Percentiles rank a stretch among this genome's conserved stretches.
phyloP scores from a whole-genome alignment of 768 basidiomycete genomes.

The Lyophyllum shimeji region DNA sequence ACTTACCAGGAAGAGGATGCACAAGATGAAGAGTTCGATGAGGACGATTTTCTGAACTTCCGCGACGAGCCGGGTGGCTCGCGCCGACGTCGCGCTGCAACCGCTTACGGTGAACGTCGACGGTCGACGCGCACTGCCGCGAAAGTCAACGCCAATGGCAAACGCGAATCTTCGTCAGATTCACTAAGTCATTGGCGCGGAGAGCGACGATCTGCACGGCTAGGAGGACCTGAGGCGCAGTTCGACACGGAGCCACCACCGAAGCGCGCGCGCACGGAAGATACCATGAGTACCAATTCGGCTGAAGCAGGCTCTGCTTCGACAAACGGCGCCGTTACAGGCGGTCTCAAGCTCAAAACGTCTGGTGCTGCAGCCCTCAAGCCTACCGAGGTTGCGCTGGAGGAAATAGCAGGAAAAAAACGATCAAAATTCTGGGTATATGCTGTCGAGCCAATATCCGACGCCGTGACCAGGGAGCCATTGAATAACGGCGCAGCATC shows the following conservation, averaged over 20 bases:
- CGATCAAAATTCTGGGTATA: conserved; percentile 89
- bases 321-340: conserved; percentile 27
- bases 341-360: conserved; percentile 45
- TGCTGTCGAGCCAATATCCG: conserved; percentile 70
- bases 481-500: conserved; percentile 12
- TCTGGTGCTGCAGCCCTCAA: conserved; percentile 68
- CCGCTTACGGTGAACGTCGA: conserved; percentile 36
- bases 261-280: conserved; percentile 79
- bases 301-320: conserved; percentile 36
- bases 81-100: conserved; percentile 32
- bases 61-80: conserved; percentile 44
- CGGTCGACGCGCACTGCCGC: conserved; percentile 54
- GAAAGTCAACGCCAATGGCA: conserved; percentile 48
- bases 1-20: conserved; percentile 62
- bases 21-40: conserved; percentile 62
- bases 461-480: conserved; percentile 19
- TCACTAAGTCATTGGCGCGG: conserved; percentile 66
- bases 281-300: conserved; percentile 58
- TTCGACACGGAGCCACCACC: conserved; percentile 48
- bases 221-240: conserved; percentile 57
- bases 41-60: conserved; percentile 49
- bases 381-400: conserved; percentile 72
- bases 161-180: conserved; percentile 52
- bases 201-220: conserved; percentile 69
- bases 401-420: conserved; percentile 77